phyloP scores from a whole-genome alignment of 1,284 basidiomycete genomes.

The Fistulinella cinereoalba region DNA sequence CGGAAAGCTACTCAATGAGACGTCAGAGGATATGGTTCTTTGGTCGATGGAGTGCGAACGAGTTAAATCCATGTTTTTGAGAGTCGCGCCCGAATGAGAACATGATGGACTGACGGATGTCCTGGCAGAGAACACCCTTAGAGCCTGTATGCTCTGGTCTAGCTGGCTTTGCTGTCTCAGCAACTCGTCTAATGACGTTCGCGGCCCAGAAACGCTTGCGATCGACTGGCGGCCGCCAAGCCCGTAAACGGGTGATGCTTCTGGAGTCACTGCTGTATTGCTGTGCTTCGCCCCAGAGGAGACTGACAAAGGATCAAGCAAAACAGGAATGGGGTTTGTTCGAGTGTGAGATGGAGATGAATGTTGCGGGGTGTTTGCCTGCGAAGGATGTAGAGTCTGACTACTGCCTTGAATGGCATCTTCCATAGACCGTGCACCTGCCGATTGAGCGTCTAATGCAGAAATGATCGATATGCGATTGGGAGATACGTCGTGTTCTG shows the following conservation, averaged over 20 bases:
- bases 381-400: constrained; percentile 2
- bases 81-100: constrained; percentile 5
- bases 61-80: constrained; percentile 12
- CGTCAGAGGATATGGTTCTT: constrained; percentile 41
- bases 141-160: constrained; percentile 60
- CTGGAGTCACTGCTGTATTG: not conserved
- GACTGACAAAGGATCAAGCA: not conserved
- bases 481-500: constrained; percentile 6
- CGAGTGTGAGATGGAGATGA: constrained; percentile 4
- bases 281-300: not conserved
- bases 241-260: constrained; percentile 49
- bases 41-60: constrained; percentile 30
- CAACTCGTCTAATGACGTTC: constrained; percentile 48
- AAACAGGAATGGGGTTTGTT: not conserved
- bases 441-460: constrained; percentile 7
- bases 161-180: constrained; percentile 61
- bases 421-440: constrained; percentile 6
- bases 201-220: constrained; percentile 12
- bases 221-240: constrained; percentile 38
- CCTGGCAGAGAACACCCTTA: constrained; percentile 47
- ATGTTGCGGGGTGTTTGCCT: not conserved
- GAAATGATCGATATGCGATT: constrained; percentile 5
- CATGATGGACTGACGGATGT: constrained; percentile 6
- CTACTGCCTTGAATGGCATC: constrained; percentile 6
- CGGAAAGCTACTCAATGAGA: constrained; percentile 70